Base-by-base conservation (phyloP, 2,329 filamentous ascomycete species). In the Claviceps sorghi region DNA sequence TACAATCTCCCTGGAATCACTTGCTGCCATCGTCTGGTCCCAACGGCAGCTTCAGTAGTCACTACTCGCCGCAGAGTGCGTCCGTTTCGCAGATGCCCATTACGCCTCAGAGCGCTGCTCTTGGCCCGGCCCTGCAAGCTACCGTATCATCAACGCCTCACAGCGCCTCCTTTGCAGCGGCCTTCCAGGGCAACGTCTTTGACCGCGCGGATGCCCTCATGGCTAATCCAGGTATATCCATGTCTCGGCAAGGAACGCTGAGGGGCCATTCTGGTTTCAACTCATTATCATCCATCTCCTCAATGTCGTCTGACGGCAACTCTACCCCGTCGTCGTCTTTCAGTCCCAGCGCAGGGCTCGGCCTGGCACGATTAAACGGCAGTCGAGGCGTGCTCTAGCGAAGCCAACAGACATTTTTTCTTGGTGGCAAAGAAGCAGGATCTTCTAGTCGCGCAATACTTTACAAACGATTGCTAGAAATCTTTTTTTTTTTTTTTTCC, bases 71-170 rank as follows among this genome's bases (percentile, higher is more conserved):
- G 22, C 58, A 62, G 19, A 57, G 58, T 42, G 58, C 61, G 53
- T 66, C 64, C 21, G 62, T 58, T 57, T 53, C 62, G 55, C 61
- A 64, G 51, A 62, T 72, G 40, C 89, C 90, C 9, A 88, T 93
- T 61, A 96, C 90, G 1, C 90, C 91, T 8, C 78, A 95, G 56
- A 93, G 87, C 60, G 90, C 89, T 17, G 90, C 90, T 1, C 74
- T 96, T 5, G 91, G 90, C 0, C 88, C 90, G 6, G 90, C 90
- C 21, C 87, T 89, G 52, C 89, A 95, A 67, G 89, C 90, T 1
- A 96, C 88, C 0, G 83, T 95, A 11, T 86, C 88, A 4, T 86
- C 78, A 2, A 87, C 81, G 0, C 80, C 81, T 10, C 74, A 80
- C 61, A 78, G 72, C 54, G 74, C 69, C 2, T 77, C 76, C 0